Percentiles rank a stretch among this genome's conserved stretches.
Evolutionary conservation across 805 yeast species (phyloP).

Genomic region (Ogataea parapolymorpha): DNA sequence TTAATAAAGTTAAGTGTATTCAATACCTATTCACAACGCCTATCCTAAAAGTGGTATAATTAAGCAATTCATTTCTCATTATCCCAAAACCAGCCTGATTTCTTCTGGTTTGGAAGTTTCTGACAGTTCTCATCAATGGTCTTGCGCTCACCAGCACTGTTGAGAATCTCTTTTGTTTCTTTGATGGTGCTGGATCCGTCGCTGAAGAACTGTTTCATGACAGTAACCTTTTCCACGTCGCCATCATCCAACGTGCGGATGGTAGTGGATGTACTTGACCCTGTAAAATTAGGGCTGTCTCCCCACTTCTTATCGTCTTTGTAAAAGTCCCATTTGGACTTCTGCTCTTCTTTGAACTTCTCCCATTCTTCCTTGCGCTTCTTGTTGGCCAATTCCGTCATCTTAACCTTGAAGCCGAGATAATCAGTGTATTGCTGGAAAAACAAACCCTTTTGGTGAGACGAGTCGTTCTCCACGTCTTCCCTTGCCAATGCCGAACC

Average conservation of each 20-base stretch:
- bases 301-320: slow-evolving; percentile 15
- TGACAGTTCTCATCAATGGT: slow-evolving; percentile 23
- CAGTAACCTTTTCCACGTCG: slow-evolving; percentile 39
- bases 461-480: slow-evolving; percentile 45
- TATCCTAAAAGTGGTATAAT: not conserved
- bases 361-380: slow-evolving; percentile 32
- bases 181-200: slow-evolving; percentile 43
- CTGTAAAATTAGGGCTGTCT: slow-evolving; percentile 33
- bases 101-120: slow-evolving; percentile 12
- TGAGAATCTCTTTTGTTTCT: slow-evolving; percentile 36
- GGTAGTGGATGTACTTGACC: slow-evolving; percentile 32
- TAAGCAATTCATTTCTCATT: slow-evolving; percentile 2
- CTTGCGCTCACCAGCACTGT: slow-evolving; percentile 36
- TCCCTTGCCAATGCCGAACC: slow-evolving; percentile 47
- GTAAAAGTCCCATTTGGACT: slow-evolving; percentile 25
- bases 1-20: slow-evolving; percentile 14
- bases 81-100: slow-evolving; percentile 33
- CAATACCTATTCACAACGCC: slow-evolving; percentile 3
- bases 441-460: slow-evolving; percentile 51
- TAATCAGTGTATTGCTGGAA: slow-evolving; percentile 64
- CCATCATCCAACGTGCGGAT: slow-evolving; percentile 41
- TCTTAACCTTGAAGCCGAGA: slow-evolving; percentile 63
- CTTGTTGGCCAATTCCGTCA: slow-evolving; percentile 43
- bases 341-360: slow-evolving; percentile 23
- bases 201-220: slow-evolving; percentile 34